These are phyloP conservation scores for Pseudogymnoascus sp. DNA, from an alignment of 2,329 filamentous ascomycete species.

Conservation along the genomic window DNA sequence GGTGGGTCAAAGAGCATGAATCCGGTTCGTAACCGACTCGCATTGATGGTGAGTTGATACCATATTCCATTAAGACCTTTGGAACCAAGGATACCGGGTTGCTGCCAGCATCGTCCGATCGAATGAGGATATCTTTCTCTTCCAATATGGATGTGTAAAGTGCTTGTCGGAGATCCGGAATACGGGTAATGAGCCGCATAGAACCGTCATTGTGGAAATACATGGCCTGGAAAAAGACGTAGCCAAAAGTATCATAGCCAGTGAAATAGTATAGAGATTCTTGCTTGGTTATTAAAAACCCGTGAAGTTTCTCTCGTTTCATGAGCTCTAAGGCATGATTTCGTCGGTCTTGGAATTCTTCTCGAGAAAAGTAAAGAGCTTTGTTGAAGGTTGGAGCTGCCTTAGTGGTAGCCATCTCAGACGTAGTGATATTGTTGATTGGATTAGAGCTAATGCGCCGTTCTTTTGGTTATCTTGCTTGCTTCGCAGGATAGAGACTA, in stretches of 20 bases:
- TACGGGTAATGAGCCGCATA: constrained; percentile 27
- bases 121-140: constrained; percentile 15
- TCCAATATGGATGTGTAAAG: constrained; percentile 26
- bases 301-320: constrained; percentile 28
- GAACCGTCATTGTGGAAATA: constrained; percentile 30
- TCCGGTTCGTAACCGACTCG: constrained; percentile 29
- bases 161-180: constrained; percentile 27
- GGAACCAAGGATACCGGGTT: constrained; percentile 28
- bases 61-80: constrained; percentile 24
- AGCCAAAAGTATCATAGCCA: constrained; percentile 30
- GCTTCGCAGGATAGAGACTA: neutral
- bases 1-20: constrained; percentile 30
- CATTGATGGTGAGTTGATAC: constrained; percentile 25
- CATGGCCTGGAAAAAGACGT: constrained; percentile 32
- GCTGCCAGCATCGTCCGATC: constrained; percentile 24
- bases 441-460: neutral
- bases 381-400: constrained; percentile 25
- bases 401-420: constrained; percentile 14
- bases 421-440: neutral
- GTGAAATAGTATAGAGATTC: constrained; percentile 28
- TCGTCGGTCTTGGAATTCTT: constrained; percentile 22
- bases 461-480: neutral
- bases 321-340: constrained; percentile 23
- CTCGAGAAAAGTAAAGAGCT: constrained; percentile 24
- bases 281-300: constrained; percentile 30